A percentile compares a stretch with the other conserved stretches of the same genome.
phyloP scores from a whole-genome alignment of 495 filamentous ascomycete species.

The Neurospora intermedia region DNA sequence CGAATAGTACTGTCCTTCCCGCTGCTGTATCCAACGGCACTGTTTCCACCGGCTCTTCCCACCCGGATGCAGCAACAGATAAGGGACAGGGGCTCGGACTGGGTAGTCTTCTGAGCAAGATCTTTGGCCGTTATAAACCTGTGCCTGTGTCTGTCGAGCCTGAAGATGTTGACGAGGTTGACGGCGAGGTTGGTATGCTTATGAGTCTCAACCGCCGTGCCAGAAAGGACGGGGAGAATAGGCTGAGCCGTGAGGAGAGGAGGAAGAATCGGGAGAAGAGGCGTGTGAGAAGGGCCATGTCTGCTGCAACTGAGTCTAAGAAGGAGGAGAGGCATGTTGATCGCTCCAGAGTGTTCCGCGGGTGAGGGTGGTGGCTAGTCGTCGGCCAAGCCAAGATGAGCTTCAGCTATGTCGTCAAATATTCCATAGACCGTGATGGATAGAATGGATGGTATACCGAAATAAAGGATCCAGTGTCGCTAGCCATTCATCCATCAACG shows the following conservation, averaged over 20 bases:
- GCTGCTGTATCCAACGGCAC: not conserved
- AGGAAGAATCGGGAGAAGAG: not conserved
- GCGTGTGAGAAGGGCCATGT: not conserved
- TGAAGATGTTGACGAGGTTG: not conserved
- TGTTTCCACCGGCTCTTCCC: not conserved
- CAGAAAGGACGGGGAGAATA: not conserved
- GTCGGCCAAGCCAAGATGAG: not conserved
- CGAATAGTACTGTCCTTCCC: not conserved
- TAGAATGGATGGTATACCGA: not conserved
- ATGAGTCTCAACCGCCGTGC: not conserved
- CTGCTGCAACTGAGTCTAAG: not conserved
- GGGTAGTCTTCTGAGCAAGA: not conserved
- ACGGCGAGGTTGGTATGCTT: not conserved
- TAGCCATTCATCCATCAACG: not conserved
- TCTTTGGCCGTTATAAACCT: not conserved
- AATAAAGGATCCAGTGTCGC: not conserved
- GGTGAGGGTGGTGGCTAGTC: not conserved
- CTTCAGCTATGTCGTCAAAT: not conserved
- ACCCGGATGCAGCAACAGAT: not conserved
- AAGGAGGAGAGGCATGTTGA: not conserved
- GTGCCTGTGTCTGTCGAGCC: not conserved
- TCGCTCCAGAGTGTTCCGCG: not conserved
- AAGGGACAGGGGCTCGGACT: not conserved
- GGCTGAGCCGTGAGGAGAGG: not conserved
- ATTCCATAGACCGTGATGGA: not conserved